Evolutionary conservation across 1,284 basidiomycete species (phyloP), one percentile per base, ranked within the genome.

Genomic region (Ceratobasidium sp.): DNA sequence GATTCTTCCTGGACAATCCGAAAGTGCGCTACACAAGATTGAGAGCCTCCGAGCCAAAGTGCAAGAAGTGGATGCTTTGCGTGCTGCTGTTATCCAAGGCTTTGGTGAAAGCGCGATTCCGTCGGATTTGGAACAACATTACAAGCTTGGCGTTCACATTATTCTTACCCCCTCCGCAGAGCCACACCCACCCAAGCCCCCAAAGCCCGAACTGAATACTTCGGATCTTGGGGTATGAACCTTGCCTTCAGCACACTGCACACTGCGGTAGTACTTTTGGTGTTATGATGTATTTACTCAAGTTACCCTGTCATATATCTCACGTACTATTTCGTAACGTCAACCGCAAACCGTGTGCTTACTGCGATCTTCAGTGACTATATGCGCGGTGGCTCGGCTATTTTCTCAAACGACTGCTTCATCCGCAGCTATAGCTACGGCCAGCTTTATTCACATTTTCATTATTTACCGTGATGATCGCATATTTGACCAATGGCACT

Each of bases 121-220:
- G 12, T 16, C 27, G 8, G 55, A 44, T 62, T 27, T 64, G 4
- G 70, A 73, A n/a, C 41, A n/a, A 16, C 70, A 73, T 12, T 73
- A 73, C 30, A 12, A 46, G 38, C 44, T 73, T 10, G 59, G 70
- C 12, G 59, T 73, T 30, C 8, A 50, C 10, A 44, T 35, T 12
- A 62, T 73, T 23, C 46, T 64, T 12, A 14, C 41, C 10, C 70
- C 70, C n/a, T 46, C 59, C 16, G 16, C 44, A 8, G n/a, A 38
- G 23, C 44, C 41, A 46, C 62, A 41, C 10, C 55, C 38, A 6
- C 44, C 59, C 23, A 62, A 62, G n/a, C 23, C 46, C n/a, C 44
- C 54, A 30, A 64, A 62, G 70, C 70, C 70, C 16, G 70, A 73
- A 23, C 57, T 73, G 5, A 73, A 73, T 35, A 59, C 44, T 8